A percentile compares a stretch with the other conserved stretches of the same genome.
Conservation (phyloP, 2,329 filamentous ascomycete species). For the Daldinia sp. region DNA sequence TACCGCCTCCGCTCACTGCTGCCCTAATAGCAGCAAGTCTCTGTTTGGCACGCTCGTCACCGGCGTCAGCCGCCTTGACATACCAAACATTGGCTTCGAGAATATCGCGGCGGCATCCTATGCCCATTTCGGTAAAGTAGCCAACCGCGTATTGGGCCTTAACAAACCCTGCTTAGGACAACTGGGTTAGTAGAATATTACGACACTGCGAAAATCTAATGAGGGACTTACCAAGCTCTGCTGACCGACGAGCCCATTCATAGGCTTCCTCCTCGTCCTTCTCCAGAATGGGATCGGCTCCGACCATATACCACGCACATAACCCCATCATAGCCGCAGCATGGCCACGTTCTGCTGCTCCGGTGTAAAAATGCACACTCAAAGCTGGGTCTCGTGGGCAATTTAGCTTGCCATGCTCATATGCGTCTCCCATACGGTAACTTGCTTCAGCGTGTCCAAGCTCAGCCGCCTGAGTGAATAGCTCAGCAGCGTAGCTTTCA, state of each 20-base stretch:
- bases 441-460: constrained; percentile 88
- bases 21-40: constrained; percentile 87
- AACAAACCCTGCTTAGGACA: constrained; percentile 64
- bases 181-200: constrained; percentile 34
- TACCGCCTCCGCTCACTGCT: constrained; percentile 73
- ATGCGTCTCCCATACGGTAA: constrained; percentile 92
- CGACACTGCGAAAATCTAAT: constrained; percentile 1
- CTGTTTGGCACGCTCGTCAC: constrained; percentile 89
- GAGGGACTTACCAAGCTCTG: constrained; percentile 78
- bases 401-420: constrained; percentile 88
- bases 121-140: constrained; percentile 99
- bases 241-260: constrained; percentile 91
- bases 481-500: constrained; percentile 87
- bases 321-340: constrained; percentile 96
- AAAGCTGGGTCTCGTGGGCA: constrained; percentile 93
- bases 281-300: constrained; percentile 89
- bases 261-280: constrained; percentile 97
- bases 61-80: constrained; percentile 91
- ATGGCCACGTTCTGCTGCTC: constrained; percentile 86
- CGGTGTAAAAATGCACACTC: constrained; percentile 97
- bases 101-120: constrained; percentile 93
- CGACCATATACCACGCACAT: constrained; percentile 98
- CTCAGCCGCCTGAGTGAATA: constrained; percentile 95
- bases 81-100: constrained; percentile 99
- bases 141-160: constrained; percentile 94